These are phyloP conservation scores for Blastobotrys terrestris DNA, from an alignment of 805 yeast genomes.

Conservation along the genomic window DNA sequence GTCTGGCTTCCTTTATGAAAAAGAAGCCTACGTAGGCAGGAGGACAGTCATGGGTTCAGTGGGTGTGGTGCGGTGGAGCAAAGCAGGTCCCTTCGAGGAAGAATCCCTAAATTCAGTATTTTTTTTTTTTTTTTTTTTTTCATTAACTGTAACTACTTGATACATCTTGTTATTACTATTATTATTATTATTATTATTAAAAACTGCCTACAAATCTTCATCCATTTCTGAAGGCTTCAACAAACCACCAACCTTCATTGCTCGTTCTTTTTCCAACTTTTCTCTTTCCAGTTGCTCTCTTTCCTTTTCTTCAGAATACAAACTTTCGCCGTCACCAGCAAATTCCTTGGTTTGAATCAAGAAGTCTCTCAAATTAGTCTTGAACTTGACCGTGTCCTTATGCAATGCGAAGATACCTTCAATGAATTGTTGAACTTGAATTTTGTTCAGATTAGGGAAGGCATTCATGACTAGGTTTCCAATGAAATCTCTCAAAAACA, in stretches of 20 bases:
- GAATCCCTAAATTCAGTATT: no score
- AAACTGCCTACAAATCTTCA: constrained; percentile 39
- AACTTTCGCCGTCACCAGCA: constrained; percentile 65
- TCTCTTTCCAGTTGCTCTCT: constrained; percentile 63
- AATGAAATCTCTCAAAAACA: constrained; percentile 71
- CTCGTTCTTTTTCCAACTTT: constrained; percentile 68
- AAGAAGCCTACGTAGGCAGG: no score
- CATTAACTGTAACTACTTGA: no score
- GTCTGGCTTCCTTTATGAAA: no score
- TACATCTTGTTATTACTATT: no score
- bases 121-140: no score
- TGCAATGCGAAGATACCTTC: constrained; percentile 65
- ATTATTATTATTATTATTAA: no score
- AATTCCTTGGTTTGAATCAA: constrained; percentile 90
- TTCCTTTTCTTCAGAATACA: constrained; percentile 91
- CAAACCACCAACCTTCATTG: constrained; percentile 85
- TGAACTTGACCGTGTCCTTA: constrained; percentile 68
- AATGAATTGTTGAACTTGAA: constrained; percentile 77
- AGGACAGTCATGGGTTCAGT: no score
- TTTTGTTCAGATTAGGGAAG: constrained; percentile 84
- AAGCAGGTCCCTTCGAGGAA: no score
- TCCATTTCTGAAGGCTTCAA: constrained; percentile 93
- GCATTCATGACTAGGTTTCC: constrained; percentile 78
- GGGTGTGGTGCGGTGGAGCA: no score
- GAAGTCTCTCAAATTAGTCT: constrained; percentile 86